Evolutionary conservation across 2,329 filamentous ascomycete species (phyloP).

Genomic region (Cryphonectria carpinicola): DNA sequence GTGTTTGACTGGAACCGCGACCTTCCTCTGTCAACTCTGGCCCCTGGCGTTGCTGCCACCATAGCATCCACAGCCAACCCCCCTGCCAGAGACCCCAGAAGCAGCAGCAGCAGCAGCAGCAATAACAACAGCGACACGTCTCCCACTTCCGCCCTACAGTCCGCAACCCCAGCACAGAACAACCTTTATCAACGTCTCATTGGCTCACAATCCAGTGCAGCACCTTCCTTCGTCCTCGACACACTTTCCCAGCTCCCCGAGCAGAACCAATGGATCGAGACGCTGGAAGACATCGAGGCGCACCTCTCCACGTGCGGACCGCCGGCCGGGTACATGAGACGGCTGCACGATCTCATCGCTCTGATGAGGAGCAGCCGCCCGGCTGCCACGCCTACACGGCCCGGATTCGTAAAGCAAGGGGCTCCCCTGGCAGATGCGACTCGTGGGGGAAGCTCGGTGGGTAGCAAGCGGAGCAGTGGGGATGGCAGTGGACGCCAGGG

Average conservation of each 20-base stretch:
- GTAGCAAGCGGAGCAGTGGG: slow-evolving; percentile 22
- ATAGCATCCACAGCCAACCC: background rate
- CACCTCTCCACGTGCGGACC: slow-evolving; percentile 34
- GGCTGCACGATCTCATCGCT: slow-evolving; percentile 37
- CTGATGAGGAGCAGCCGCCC: slow-evolving; percentile 34
- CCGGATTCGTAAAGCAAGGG: slow-evolving; percentile 12
- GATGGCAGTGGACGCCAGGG: slow-evolving; percentile 23
- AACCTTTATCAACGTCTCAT: slow-evolving; percentile 55
- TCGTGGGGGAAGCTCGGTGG: slow-evolving; percentile 6
- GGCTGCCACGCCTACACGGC: background rate
- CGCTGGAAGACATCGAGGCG: slow-evolving; percentile 41
- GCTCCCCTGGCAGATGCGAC: slow-evolving; percentile 26
- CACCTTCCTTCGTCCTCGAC: slow-evolving; percentile 49
- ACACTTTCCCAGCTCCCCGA: slow-evolving; percentile 49
- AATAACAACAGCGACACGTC: background rate
- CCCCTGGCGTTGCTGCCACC: background rate
- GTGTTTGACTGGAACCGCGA: slow-evolving; percentile 35
- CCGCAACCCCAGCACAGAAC: slow-evolving; percentile 35
- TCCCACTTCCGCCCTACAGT: background rate
- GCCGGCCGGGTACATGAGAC: slow-evolving; percentile 36
- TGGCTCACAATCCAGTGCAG: slow-evolving; percentile 44
- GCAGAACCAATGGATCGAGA: slow-evolving; percentile 47
- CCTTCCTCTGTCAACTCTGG: background rate
- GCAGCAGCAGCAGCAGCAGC: background rate
- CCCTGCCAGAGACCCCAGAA: background rate